Evolutionary conservation across 164 flowering plant genomes (phyloP).

Genomic region (Umbellularia californica): DNA sequence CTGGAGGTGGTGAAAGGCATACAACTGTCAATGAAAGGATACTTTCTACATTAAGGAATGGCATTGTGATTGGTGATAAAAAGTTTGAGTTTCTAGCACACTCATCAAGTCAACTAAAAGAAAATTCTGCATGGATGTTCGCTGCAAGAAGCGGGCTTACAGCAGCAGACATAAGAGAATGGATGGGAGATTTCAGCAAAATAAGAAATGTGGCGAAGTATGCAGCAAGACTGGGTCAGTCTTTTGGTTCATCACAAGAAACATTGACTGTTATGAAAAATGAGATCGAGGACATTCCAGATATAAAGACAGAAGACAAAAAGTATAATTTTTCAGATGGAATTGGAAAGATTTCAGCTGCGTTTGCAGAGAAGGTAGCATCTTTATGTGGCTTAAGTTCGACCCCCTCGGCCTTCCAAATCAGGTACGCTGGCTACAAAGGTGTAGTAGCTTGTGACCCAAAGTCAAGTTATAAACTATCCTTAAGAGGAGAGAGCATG

Average conservation of each 20-base stretch:
- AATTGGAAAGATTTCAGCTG: constrained; percentile 82
- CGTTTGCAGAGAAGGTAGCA: constrained; percentile 66
- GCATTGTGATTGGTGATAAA: constrained; percentile 70
- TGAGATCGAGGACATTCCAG: constrained; percentile 60
- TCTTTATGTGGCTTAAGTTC: constrained; percentile 43
- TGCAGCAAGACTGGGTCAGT: constrained; percentile 92
- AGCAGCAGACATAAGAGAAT: constrained; percentile 55
- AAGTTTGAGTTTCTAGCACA: constrained; percentile 90
- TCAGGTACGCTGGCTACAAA: constrained; percentile 85
- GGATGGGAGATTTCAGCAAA: constrained; percentile 77
- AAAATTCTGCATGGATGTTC: constrained; percentile 89
- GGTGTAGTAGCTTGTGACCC: constrained; percentile 94
- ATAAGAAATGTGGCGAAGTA: constrained; percentile 85
- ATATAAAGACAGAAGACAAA: constrained; percentile 36
- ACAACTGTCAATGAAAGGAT: constrained; percentile 60
- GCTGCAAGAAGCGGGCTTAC: constrained; percentile 47
- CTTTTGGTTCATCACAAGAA: constrained; percentile 79
- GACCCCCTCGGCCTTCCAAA: constrained; percentile 78
- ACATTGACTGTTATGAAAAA: constrained; percentile 43
- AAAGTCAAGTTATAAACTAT: constrained; percentile 45
- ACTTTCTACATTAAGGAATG: constrained; percentile 43
- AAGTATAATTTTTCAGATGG: constrained; percentile 83
- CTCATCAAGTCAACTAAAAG: constrained; percentile 80
- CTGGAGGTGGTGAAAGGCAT: constrained; percentile 8
- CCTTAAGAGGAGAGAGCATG: constrained; percentile 78